Conservation (phyloP, 768 basidiomycete genomes). For the Hericium alpestre region DNA sequence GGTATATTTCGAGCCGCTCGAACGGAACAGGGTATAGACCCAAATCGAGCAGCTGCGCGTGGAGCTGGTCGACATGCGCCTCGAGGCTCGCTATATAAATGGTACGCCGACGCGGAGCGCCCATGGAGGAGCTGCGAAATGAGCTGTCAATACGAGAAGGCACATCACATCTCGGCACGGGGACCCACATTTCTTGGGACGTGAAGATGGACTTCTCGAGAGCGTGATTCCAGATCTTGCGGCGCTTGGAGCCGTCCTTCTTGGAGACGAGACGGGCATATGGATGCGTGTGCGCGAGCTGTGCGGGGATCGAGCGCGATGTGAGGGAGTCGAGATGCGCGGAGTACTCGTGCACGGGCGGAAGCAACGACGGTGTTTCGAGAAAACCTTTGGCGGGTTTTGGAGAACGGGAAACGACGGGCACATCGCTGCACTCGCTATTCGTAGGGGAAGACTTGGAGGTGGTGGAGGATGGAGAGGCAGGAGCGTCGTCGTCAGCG, state of each 20-base stretch:
- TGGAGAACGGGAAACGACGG: constrained; percentile 1
- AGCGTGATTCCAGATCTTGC: constrained; percentile 70
- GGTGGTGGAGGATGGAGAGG: neutral
- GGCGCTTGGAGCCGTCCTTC: constrained; percentile 46
- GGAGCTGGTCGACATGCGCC: constrained; percentile 59
- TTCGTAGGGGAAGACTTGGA: constrained; percentile 7
- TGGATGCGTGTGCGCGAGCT: constrained; percentile 42
- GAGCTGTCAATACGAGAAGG: neutral
- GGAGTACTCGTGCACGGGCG: constrained; percentile 3
- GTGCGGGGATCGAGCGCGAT: constrained; percentile 1
- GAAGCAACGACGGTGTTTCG: constrained; percentile 11
- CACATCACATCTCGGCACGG: neutral
- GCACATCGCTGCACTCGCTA: constrained; percentile 10
- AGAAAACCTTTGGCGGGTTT: constrained; percentile 7
- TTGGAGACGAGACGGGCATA: constrained; percentile 62
- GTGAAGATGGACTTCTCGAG: constrained; percentile 64
- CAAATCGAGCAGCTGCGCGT: constrained; percentile 42
- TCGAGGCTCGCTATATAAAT: constrained; percentile 68
- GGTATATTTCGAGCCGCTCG: constrained; percentile 49
- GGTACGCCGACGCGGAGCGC: constrained; percentile 56
- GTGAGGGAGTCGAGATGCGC: neutral
- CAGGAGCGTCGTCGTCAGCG: neutral
- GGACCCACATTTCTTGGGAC: constrained; percentile 51
- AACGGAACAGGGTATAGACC: constrained; percentile 47
- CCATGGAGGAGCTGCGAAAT: constrained; percentile 44